A percentile compares a stretch with the other conserved stretches of the same genome.
Conservation (phyloP, 2,329 filamentous ascomycete genomes). For the Ilyonectria mors-panacis region DNA sequence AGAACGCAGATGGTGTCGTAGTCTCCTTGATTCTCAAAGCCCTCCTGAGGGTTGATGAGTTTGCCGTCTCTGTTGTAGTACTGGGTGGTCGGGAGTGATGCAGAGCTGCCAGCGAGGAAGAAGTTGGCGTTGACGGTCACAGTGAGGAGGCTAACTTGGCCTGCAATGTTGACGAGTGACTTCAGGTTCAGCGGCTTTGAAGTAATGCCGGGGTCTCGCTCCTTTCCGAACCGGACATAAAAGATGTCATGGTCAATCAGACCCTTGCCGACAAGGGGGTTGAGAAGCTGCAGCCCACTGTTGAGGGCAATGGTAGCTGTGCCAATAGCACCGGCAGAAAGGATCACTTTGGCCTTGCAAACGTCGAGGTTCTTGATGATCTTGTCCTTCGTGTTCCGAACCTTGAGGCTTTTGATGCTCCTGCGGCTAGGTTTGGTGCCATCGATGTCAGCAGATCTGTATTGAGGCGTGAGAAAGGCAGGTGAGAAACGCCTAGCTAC, state of each 20-base stretch:
- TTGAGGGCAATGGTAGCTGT: slow-evolving; percentile 37
- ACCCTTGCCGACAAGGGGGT: slow-evolving; percentile 21
- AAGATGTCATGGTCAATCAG: slow-evolving; percentile 39
- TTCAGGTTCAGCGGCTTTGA: slow-evolving; percentile 36
- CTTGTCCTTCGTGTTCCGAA: slow-evolving; percentile 23
- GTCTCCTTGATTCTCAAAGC: slow-evolving; percentile 24
- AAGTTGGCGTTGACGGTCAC: slow-evolving; percentile 41
- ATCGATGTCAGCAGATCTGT: accelerated
- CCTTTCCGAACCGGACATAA: slow-evolving; percentile 36
- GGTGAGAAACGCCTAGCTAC: not conserved
- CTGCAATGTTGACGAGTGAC: slow-evolving; percentile 24
- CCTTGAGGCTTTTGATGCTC: slow-evolving; percentile 28
- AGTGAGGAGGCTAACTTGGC: slow-evolving; percentile 28
- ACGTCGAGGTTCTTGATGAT: slow-evolving; percentile 28
- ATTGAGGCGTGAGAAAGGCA: not conserved
- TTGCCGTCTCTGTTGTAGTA: slow-evolving; percentile 26
- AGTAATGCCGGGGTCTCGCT: slow-evolving; percentile 21
- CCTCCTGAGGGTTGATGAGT: slow-evolving; percentile 21
- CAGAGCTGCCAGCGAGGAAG: slow-evolving; percentile 38
- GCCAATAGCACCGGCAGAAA: slow-evolving; percentile 30
- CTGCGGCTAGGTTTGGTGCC: slow-evolving; percentile 3
- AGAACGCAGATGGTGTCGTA: slow-evolving; percentile 37
- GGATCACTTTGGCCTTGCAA: slow-evolving; percentile 34
- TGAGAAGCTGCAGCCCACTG: slow-evolving; percentile 32
- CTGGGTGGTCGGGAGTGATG: slow-evolving; percentile 30